These are phyloP conservation scores for Candida pseudofarinosa DNA, from an alignment of 805 yeast genomes.

Conservation along the genomic window DNA sequence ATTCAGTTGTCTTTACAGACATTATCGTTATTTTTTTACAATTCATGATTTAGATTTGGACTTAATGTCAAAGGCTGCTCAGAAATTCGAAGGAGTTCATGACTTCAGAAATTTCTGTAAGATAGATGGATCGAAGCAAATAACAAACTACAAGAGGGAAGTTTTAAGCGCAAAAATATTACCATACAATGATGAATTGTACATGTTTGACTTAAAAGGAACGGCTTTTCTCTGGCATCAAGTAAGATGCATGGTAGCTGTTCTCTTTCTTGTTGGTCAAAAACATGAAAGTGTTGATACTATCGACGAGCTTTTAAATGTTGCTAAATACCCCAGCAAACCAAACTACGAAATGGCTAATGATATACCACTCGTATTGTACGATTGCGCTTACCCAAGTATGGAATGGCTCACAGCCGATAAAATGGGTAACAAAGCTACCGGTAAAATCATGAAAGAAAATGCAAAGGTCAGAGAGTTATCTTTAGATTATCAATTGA, in stretches of 20 bases:
- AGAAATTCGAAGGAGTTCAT: slow-evolving; percentile 62
- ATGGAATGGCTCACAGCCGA: slow-evolving; percentile 61
- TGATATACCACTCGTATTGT: slow-evolving; percentile 81
- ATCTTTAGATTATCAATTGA: slow-evolving; percentile 55
- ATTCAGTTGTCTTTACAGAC: slow-evolving; percentile 83
- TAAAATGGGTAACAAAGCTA: slow-evolving; percentile 9
- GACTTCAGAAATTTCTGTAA: slow-evolving; percentile 95
- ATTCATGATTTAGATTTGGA: slow-evolving; percentile 55
- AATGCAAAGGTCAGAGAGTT: slow-evolving; percentile 44
- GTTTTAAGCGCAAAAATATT: slow-evolving; percentile 52
- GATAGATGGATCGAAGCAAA: slow-evolving; percentile 90
- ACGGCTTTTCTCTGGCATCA: slow-evolving; percentile 97
- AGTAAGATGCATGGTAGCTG: slow-evolving; percentile 91
- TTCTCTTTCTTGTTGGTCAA: slow-evolving; percentile 78
- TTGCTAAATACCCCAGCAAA: slow-evolving; percentile 52
- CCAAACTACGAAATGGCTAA: slow-evolving; percentile 88
- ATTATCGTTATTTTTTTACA: slow-evolving; percentile 77
- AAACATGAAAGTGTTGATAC: slow-evolving; percentile 58
- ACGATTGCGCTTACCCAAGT: slow-evolving; percentile 73
- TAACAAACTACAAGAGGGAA: slow-evolving; percentile 68
- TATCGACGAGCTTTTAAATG: slow-evolving; percentile 56
- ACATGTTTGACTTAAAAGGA: slow-evolving; percentile 75
- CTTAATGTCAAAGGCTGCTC: slow-evolving; percentile 67
- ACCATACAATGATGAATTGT: slow-evolving; percentile 41
- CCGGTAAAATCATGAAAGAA: slow-evolving; percentile 36